A percentile compares a stretch with the other conserved stretches of the same genome.
Conservation (phyloP, 2,329 filamentous ascomycete genomes). For the Beauveria pseudobassiana region DNA sequence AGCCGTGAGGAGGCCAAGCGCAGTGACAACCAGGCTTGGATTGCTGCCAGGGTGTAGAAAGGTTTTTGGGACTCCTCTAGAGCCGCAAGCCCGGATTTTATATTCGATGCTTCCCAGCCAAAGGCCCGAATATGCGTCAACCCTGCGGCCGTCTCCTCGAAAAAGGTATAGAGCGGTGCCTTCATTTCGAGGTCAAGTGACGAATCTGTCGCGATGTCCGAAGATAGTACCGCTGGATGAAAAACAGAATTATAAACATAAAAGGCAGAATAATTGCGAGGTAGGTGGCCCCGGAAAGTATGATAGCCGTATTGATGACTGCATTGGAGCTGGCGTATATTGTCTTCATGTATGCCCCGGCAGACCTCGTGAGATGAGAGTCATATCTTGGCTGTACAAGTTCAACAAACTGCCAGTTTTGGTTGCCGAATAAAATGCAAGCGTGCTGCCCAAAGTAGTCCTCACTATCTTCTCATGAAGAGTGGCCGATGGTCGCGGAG, state of each 20-base stretch:
- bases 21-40: neutral
- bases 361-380: neutral
- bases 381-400: neutral
- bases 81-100: neutral
- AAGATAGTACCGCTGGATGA: constrained; percentile 25
- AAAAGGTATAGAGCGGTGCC: constrained; percentile 33
- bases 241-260: constrained; percentile 7
- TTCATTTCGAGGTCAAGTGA: constrained; percentile 44
- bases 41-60: neutral
- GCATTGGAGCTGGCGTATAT: neutral
- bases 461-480: neutral
- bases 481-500: neutral
- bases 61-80: neutral
- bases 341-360: neutral
- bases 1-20: neutral
- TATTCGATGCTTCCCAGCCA: constrained; percentile 11
- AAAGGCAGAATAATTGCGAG: neutral
- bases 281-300: neutral
- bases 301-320: neutral
- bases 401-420: neutral
- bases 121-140: constrained; percentile 19
- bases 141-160: constrained; percentile 27
- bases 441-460: neutral
- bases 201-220: constrained; percentile 47
- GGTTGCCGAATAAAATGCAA: neutral